Evolutionary conservation across 495 filamentous ascomycete genomes (phyloP), one percentile per base, ranked within the genome.

Genomic region (Annulohypoxylon moriforme): DNA sequence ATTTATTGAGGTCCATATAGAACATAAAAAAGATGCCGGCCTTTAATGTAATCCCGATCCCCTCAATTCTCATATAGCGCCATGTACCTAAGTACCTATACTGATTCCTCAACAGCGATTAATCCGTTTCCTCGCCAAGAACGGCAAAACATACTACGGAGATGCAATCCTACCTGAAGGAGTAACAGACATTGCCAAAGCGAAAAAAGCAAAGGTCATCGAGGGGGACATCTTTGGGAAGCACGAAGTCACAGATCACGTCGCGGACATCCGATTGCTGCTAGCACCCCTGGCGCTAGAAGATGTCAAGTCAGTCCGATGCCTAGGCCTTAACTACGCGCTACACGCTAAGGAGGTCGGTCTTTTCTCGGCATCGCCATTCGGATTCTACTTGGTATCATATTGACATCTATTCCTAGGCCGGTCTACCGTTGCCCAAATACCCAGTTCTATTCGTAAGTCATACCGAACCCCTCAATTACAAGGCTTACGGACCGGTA

Each of bases 321-420:
- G 92, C 69, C 75, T 97, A 29, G 93, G 93, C 14, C 81, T 96
- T 20, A 96, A 96, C 80, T 96, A 96, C 75, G 90, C 88, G 49
- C 82, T 90, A 59, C 93, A 96, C 72, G 93, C 93, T 2, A 89
- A 89, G 72, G 93, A 96, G 84, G 82, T 87, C 67, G 50, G 60
- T 24, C 27, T 29, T 38, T 67, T 50, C 24, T 36, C 36, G 1
- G 14, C 20, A 20, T 50, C 67, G 33, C 55, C 42, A 25, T 38
- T 38, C 31, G 33, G 33, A 1, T 2, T 58, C 50, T 33, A n/a
- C n/a, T n/a, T n/a, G n/a, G n/a, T n/a, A 7, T 38, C 10, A 8
- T 58, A 5, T 6, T 40, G 10, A 38, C 14, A 38, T 18, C 62
- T 42, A n/a, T 27, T 36, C n/a, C n/a, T 64, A 89, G 83, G 86